Evolutionary conservation across 257 asterid genomes (phyloP).

Genomic region (Eucommia ulmoides): DNA sequence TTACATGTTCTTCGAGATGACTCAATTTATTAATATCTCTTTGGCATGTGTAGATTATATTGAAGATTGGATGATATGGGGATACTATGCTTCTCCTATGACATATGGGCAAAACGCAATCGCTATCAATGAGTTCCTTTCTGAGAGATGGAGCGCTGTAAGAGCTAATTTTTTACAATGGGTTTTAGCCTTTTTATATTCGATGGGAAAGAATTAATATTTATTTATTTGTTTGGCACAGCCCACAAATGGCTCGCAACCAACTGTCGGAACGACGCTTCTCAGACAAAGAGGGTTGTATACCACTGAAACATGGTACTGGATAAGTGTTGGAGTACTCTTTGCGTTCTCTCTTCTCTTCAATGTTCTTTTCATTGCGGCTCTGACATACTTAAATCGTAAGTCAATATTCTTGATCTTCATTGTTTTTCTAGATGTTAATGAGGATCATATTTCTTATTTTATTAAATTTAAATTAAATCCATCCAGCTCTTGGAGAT

Average conservation of each 20-base stretch:
- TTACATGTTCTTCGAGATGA: too few relatives aligned
- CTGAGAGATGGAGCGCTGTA: conserved; percentile 80
- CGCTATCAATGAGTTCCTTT: conserved; percentile 69
- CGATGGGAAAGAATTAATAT: too few relatives aligned
- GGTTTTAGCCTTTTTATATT: too few relatives aligned
- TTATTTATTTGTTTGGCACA: too few relatives aligned
- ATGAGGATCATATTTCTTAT: too few relatives aligned
- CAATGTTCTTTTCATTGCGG: conserved; percentile 56
- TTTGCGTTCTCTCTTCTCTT: conserved; percentile 56
- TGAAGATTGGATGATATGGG: conserved; percentile 82
- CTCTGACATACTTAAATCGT: conserved; percentile 72
- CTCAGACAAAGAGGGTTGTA: conserved; percentile 57
- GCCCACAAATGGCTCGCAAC: conserved; percentile 48
- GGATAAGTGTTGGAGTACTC: conserved; percentile 65
- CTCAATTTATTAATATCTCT: not conserved
- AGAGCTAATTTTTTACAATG: too few relatives aligned
- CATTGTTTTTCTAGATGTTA: too few relatives aligned
- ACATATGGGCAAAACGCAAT: conserved; percentile 88
- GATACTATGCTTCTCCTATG: conserved; percentile 84
- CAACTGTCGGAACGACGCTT: conserved; percentile 75
- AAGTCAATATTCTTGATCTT: too few relatives aligned
- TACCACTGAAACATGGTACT: conserved; percentile 51
- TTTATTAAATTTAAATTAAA: too few relatives aligned
- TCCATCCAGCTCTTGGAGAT: conserved; percentile 78
- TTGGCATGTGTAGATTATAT: conserved; percentile 47